Evolutionary conservation across 805 yeast genomes (phyloP).

Genomic region (Kockiozyma suomiensis): DNA sequence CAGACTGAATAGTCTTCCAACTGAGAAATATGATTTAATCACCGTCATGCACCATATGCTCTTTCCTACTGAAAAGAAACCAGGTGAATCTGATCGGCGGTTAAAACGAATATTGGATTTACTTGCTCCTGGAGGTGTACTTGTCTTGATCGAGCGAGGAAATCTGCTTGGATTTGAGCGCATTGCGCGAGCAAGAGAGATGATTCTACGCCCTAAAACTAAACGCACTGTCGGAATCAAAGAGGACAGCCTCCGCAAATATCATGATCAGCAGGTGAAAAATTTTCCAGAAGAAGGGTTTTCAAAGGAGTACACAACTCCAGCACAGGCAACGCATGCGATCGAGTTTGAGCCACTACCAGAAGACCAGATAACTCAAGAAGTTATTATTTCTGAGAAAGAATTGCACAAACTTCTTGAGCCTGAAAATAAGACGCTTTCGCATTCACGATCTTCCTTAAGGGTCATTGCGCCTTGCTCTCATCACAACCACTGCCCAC

Average conservation of each 20-base stretch:
- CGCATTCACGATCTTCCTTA: slow-evolving; percentile 48
- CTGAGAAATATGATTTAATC: slow-evolving; percentile 68
- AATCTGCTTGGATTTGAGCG: slow-evolving; percentile 86
- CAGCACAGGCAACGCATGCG: background rate
- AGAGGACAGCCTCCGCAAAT: background rate
- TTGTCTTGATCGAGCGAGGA: slow-evolving; percentile 84
- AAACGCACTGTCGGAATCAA: background rate
- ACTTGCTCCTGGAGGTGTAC: slow-evolving; percentile 75
- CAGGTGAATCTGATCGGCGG: slow-evolving; percentile 70
- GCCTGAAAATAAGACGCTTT: slow-evolving; percentile 5
- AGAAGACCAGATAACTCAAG: slow-evolving; percentile 12
- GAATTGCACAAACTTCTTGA: background rate
- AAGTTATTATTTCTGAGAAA: slow-evolving; percentile 13
- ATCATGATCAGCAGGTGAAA: background rate
- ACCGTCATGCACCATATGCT: slow-evolving; percentile 80
- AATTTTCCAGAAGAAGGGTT: slow-evolving; percentile 2
- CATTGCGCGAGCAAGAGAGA: slow-evolving; percentile 86
- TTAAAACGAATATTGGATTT: slow-evolving; percentile 61
- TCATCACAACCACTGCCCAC: slow-evolving; percentile 83
- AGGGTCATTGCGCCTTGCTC: slow-evolving; percentile 85
- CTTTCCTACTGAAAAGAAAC: slow-evolving; percentile 60
- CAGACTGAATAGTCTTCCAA: slow-evolving; percentile 18
- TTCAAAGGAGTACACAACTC: slow-evolving; percentile 6
- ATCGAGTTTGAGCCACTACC: slow-evolving; percentile 5
- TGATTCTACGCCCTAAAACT: slow-evolving; percentile 72